phyloP scores from a whole-genome alignment of 108 stramenopile genomes.

The Nitzschia putrida region DNA sequence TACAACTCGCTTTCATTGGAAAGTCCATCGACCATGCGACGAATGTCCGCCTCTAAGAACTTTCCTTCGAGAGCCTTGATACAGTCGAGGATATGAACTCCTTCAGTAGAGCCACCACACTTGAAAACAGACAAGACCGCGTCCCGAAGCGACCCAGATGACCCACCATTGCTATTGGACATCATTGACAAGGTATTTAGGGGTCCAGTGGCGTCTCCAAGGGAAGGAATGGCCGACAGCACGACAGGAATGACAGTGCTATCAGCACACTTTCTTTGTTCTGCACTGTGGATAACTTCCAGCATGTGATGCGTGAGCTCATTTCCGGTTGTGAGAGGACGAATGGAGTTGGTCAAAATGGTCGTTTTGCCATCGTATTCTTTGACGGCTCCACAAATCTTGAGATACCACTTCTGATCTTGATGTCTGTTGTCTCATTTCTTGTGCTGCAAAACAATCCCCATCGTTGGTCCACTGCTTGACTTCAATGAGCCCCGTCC shows the following conservation, averaged over 20 bases:
- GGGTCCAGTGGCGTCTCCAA: conserved; percentile 22
- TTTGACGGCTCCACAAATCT: conserved; percentile 69
- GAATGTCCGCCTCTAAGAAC: conserved; percentile 53
- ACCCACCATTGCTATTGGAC: background rate
- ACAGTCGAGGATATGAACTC: conserved; percentile 40
- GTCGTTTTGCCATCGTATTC: conserved; percentile 68
- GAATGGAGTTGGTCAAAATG: conserved; percentile 68
- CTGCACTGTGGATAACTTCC: conserved; percentile 71
- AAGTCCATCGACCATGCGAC: conserved; percentile 48
- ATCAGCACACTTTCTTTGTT: conserved; percentile 49
- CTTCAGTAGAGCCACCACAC: conserved; percentile 37
- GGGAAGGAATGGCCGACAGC: conserved; percentile 41
- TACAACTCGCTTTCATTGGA: conserved; percentile 78
- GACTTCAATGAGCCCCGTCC: conserved; percentile 77
- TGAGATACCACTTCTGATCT: conserved; percentile 69
- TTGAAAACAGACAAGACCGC: conserved; percentile 24
- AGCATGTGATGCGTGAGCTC: conserved; percentile 84
- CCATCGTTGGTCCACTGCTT: conserved; percentile 78
- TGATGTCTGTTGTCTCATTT: conserved; percentile 46
- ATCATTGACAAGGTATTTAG: background rate
- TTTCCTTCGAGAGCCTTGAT: conserved; percentile 28
- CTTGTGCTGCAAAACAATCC: conserved; percentile 51
- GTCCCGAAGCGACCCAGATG: conserved; percentile 5
- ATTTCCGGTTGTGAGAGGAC: conserved; percentile 60
- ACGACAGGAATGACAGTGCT: conserved; percentile 30